Evolutionary conservation across 1,284 basidiomycete genomes (phyloP).

Genomic region (Trichosporon ovoides): DNA sequence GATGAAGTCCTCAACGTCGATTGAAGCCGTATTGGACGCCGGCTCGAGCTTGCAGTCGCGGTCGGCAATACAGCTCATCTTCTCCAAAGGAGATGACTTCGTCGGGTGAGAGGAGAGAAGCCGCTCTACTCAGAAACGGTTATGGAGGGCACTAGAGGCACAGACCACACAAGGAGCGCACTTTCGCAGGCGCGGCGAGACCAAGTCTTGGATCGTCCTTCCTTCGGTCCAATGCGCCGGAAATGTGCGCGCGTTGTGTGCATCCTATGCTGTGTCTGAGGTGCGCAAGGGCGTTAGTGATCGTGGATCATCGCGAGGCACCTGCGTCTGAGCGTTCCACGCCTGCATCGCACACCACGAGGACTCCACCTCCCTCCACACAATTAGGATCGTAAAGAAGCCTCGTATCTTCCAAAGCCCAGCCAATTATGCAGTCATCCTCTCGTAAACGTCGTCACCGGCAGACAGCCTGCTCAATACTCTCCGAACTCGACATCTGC

Average conservation of each 20-base stretch:
- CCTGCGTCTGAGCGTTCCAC: neutral
- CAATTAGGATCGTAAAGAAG: too few species aligned
- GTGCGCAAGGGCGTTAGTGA: neutral
- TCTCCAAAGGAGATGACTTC: neutral
- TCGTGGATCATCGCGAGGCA: neutral
- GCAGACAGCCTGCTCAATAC: slow-evolving; percentile 52
- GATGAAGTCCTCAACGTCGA: neutral
- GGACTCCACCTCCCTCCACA: too few species aligned
- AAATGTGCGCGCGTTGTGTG: neutral
- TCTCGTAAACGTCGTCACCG: too few species aligned
- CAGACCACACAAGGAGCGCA: neutral
- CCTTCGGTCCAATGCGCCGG: too few species aligned
- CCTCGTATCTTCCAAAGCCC: too few species aligned
- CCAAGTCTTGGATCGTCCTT: neutral
- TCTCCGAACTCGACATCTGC: slow-evolving; percentile 68
- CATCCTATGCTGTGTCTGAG: neutral
- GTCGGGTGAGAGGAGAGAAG: neutral
- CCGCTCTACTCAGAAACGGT: neutral
- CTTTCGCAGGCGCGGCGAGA: neutral
- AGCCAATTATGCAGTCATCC: too few species aligned
- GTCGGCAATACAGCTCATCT: neutral
- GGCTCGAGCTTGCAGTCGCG: neutral
- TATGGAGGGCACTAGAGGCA: neutral
- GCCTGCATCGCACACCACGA: neutral
- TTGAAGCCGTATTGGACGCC: neutral